These are phyloP conservation scores for Colletotrichum siamense DNA, from an alignment of 2,329 filamentous ascomycete species.

Conservation along the genomic window DNA sequence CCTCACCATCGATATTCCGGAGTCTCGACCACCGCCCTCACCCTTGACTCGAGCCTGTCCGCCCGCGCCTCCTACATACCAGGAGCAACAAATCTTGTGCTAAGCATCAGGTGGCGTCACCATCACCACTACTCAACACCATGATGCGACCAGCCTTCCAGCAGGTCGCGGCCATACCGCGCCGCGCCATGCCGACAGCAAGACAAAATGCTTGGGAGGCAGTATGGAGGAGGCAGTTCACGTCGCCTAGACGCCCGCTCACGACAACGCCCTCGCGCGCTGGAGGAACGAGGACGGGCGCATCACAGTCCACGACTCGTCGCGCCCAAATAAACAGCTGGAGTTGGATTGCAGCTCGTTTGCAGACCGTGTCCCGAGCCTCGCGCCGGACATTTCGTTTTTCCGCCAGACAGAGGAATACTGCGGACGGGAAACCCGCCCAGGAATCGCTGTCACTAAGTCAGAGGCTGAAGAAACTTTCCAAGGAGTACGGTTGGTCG, in stretches of 20 bases:
- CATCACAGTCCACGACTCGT: background rate
- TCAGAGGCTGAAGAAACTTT: constrained; percentile 80
- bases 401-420: constrained; percentile 10
- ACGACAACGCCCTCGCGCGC: background rate
- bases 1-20: background rate
- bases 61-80: background rate
- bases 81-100: background rate
- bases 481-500: constrained; percentile 92
- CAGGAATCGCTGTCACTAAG: constrained; percentile 60
- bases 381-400: constrained; percentile 21
- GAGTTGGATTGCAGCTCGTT: constrained; percentile 4
- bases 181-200: background rate
- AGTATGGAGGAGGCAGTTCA: constrained; percentile 13
- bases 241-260: background rate
- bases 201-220: constrained; percentile 12
- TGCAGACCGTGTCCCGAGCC: constrained; percentile 1
- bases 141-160: constrained; percentile 18
- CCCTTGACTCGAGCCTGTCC: background rate
- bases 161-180: constrained; percentile 1
- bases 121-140: background rate
- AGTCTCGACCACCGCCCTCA: background rate
- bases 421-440: background rate
- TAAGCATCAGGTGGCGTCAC: background rate
- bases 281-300: background rate
- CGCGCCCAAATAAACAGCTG: constrained; percentile 1